A percentile compares a stretch with the other conserved stretches of the same genome.
Conservation (phyloP, 1,139 yeast genomes). For the Saccharomyces pastorianus region DNA sequence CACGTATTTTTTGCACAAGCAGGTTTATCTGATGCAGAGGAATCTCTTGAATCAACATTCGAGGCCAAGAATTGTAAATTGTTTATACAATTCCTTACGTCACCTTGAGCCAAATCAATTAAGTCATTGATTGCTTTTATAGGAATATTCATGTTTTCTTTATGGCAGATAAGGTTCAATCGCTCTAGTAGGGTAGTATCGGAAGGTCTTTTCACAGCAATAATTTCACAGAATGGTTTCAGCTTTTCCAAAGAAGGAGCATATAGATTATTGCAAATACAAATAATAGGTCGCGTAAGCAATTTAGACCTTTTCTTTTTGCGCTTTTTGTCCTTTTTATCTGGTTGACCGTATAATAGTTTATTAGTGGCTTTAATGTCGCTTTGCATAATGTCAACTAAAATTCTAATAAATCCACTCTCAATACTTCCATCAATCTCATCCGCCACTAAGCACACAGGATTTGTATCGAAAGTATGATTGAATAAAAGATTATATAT, state of each 20-base stretch:
- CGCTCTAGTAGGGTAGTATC: constrained; percentile 42
- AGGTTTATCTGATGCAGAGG: constrained; percentile 12
- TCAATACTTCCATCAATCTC: constrained; percentile 90
- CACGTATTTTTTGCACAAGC: constrained; percentile 18
- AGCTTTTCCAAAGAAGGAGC: constrained; percentile 65
- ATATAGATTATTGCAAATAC: constrained; percentile 84
- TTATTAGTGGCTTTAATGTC: constrained; percentile 46
- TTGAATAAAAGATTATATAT: constrained; percentile 65
- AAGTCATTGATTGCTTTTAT: constrained; percentile 44
- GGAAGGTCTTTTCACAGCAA: constrained; percentile 56
- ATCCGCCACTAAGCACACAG: constrained; percentile 77
- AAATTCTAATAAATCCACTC: constrained; percentile 63
- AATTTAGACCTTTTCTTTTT: constrained; percentile 34
- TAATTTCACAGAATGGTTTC: constrained; percentile 63
- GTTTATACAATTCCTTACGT: constrained; percentile 78
- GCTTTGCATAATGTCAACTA: constrained; percentile 50
- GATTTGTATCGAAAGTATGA: constrained; percentile 49
- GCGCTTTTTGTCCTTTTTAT: constrained; percentile 23
- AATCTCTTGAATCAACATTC: constrained; percentile 12
- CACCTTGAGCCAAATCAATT: constrained; percentile 70
- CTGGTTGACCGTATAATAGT: constrained; percentile 11
- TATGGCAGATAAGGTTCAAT: constrained; percentile 41
- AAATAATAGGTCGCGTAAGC: constrained; percentile 76
- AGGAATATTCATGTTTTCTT: constrained; percentile 37
- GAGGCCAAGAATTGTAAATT: constrained; percentile 55